Percentiles rank a stretch among this genome's conserved stretches.
These are phyloP conservation scores for Pseudocercospora fuligena DNA, from an alignment of 2,329 filamentous ascomycete genomes.

Conservation along the genomic window DNA sequence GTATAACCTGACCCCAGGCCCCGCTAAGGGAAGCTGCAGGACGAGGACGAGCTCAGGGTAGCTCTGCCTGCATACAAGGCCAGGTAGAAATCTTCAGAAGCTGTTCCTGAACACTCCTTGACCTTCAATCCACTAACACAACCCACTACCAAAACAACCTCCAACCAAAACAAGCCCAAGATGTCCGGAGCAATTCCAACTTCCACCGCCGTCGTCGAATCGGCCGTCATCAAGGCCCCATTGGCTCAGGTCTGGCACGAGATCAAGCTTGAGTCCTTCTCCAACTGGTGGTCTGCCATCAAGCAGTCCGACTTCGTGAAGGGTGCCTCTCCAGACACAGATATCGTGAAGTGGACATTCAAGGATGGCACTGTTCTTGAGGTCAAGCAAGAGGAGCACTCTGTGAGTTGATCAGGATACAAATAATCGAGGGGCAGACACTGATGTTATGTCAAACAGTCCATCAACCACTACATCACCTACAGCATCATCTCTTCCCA, in stretches of 20 bases:
- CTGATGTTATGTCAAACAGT: constrained; percentile 45
- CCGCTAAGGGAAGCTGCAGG: background rate
- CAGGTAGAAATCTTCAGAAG: background rate
- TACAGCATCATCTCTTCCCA: constrained; percentile 72
- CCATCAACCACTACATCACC: constrained; percentile 75
- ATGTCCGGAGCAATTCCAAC: constrained; percentile 60
- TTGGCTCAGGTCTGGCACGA: constrained; percentile 73
- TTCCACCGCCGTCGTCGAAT: constrained; percentile 68
- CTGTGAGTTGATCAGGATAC: constrained; percentile 53
- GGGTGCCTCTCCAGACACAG: constrained; percentile 64
- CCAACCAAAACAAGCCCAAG: constrained; percentile 10
- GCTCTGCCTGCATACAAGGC: constrained; percentile 1
- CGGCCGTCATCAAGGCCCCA: constrained; percentile 69
- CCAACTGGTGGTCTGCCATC: constrained; percentile 69
- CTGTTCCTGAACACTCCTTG: background rate
- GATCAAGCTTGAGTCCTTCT: constrained; percentile 74
- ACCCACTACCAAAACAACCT: background rate
- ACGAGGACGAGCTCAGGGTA: background rate
- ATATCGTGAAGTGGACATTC: constrained; percentile 72
- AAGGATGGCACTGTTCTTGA: constrained; percentile 70
- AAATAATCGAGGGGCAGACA: background rate
- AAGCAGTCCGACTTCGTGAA: constrained; percentile 67
- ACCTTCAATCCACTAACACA: background rate
- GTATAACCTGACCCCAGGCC: too few species aligned
- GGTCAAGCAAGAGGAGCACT: constrained; percentile 78